Evolutionary conservation across 2,329 filamentous ascomycete species (phyloP), one percentile per base, ranked within the genome.

Genomic region (Sphaerostilbella broomeana): DNA sequence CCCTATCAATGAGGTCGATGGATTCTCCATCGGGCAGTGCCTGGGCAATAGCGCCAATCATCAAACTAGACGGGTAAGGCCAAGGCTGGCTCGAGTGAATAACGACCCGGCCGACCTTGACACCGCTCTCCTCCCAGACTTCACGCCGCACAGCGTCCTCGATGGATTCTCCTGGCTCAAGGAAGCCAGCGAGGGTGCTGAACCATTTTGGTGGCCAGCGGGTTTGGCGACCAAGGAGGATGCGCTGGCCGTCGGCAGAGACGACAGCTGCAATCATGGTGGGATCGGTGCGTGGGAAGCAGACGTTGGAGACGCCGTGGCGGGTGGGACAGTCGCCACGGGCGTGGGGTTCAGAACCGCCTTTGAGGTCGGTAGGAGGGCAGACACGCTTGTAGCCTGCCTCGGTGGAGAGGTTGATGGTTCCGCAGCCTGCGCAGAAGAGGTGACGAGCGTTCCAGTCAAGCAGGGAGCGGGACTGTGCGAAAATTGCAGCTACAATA

Each of bases 361-460:
- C 69, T 29, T 62, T 58, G 19, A 72, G 62, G 58, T 92, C 86
- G 2, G 75, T 78, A 0, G 84, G 75, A 6, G 86, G 85, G 56
- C 86, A 94, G 6, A 79, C 73, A 31, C 86, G 78, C 65, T 94
- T 94, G 58, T 84, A 87, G 34, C 86, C 86, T 4, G 79, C 84
- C 53, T 89, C 82, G 18, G 86, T 70, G 13, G 82, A 84, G 44
- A 95, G 68, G 0, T 88, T 97, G 17, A 75, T 79, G 54, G 85
- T 76, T 22, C 92, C 90, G 62, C 92, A 98, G 40, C 83, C 82
- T 21, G 81, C 88, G 61, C 92, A 98, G 70, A 87, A 98, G 20
- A 83, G 84, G 63, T 94, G 95, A 36, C 90, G 84, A 18, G 73
- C 73, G 65, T 98, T 97, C 92, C 92, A 98, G 67, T 97, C 92